A percentile compares a stretch with the other conserved stretches of the same genome.
These are phyloP conservation scores for Colletotrichum musicola DNA, from an alignment of 2,329 filamentous ascomycete species.

Conservation along the genomic window DNA sequence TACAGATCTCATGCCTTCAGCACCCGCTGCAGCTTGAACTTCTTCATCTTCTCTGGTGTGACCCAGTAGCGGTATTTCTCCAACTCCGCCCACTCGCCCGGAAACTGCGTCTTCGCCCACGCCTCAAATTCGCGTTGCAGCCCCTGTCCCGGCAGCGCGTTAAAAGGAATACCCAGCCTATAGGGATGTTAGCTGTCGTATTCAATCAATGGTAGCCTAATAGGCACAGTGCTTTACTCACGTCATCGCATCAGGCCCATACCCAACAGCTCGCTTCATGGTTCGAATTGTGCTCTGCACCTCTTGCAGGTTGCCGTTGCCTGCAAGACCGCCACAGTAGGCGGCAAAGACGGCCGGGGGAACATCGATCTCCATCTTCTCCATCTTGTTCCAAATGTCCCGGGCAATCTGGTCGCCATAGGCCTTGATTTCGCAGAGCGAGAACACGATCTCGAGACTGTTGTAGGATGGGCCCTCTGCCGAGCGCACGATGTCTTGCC, in stretches of 20 bases:
- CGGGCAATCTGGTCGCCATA: constrained; percentile 71
- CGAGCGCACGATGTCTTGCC: constrained; percentile 85
- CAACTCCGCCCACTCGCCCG: constrained; percentile 76
- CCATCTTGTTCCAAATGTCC: constrained; percentile 78
- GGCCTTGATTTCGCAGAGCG: constrained; percentile 76
- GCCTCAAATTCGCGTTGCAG: constrained; percentile 78
- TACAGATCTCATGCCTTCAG: constrained; percentile 61
- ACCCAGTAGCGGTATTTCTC: constrained; percentile 63
- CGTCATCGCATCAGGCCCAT: constrained; percentile 77
- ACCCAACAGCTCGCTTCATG: constrained; percentile 75
- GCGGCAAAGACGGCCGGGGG: constrained; percentile 79
- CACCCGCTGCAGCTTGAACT: constrained; percentile 63
- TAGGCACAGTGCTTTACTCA: constrained; percentile 59
- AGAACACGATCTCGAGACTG: constrained; percentile 84
- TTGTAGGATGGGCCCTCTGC: constrained; percentile 88
- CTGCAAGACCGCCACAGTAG: constrained; percentile 82
- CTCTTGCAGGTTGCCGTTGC: constrained; percentile 77
- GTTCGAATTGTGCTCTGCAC: constrained; percentile 74
- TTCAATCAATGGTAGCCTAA: not conserved
- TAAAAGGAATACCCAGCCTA: constrained; percentile 82
- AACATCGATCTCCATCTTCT: constrained; percentile 82
- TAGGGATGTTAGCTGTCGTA: constrained; percentile 5
- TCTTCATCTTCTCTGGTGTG: constrained; percentile 58
- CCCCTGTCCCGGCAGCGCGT: constrained; percentile 74
- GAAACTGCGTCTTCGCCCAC: constrained; percentile 79